Conservation (phyloP, 257 asterid genomes). For the Nicotiana knightiana region DNA sequence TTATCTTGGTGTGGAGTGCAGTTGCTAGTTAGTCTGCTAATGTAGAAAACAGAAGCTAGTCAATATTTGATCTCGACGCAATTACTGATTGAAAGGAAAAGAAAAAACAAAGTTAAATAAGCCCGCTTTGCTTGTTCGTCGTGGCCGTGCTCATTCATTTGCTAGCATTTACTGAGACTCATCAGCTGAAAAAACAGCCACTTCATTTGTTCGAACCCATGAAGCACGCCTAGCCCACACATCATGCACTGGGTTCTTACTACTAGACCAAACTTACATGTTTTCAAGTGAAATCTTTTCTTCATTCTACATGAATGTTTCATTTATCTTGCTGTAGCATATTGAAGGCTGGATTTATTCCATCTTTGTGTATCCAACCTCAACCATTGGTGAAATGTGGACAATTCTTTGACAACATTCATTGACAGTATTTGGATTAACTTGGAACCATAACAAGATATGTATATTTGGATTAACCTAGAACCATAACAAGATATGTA, state of each 20-base stretch:
- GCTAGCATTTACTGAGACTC: not conserved
- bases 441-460: not conserved
- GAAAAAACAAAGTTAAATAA: not conserved
- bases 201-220: no score
- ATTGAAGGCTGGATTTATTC: not conserved
- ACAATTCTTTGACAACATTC: not conserved
- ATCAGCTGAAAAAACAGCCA: not conserved
- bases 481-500: not conserved
- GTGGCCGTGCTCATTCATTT: not conserved
- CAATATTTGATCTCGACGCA: not conserved
- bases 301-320: not conserved
- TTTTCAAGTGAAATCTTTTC: not conserved
- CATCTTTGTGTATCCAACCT: not conserved
- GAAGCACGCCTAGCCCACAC: no score
- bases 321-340: not conserved
- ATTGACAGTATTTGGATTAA: not conserved
- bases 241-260: no score
- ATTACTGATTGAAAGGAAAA: not conserved
- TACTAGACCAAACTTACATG: not conserved
- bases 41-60: not conserved
- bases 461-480: no score
- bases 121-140: not conserved
- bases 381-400: not conserved
- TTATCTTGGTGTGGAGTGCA: not conserved
- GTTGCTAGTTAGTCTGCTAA: not conserved